Base-by-base conservation (phyloP, 2,329 filamentous ascomycete species). In the Exophiala aquamarina region DNA sequence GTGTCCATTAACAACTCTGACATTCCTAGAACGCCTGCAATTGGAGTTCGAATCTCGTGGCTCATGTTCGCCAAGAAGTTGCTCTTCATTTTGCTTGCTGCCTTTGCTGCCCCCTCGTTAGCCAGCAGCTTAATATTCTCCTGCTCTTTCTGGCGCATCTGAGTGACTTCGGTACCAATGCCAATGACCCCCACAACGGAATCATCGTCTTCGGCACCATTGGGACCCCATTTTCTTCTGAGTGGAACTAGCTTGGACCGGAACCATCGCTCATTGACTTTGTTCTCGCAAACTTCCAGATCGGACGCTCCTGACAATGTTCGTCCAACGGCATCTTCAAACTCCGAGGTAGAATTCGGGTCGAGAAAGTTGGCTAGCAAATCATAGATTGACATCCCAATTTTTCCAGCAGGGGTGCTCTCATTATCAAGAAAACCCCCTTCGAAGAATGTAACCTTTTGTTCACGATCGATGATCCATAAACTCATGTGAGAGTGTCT, bases 11-110 rank as follows among this genome's bases (percentile, higher is more conserved):
- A 69, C 7, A 92, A 71, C 58, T 91, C 86, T 1, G 83, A 81
- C 86, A 90, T 90, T 18, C 87, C 87, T 49, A 91, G 83, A 4
- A 91, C 86, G 15, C 87, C 87, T 1, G 85, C 86, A 52, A 92
- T 90, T 1, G 87, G 87, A 0, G 84, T 89, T 34, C 84, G 75
- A 39, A 89, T 88, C 62, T 89, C 86, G 62, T 89, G 86, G n/a
- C 82, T 86, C 85, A 89, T 89, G 66, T 88, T 87, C 32, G 85
- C 84, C 35, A 87, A 71, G 58, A 91, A 91, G 55, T 88, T 86
- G 56, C 82, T 87, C 70, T 92, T 93, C 61, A 92, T 77, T 45
- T 86, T 78, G 59, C 83, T 89, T 2, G 87, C 87, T 65, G 91
- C 87, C 62, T 88, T 90, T 1, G 87, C 87, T 13, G 87, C 86